A percentile compares a stretch with the other conserved stretches of the same genome.
These are phyloP conservation scores for Trichoderma sp. DNA, from an alignment of 2,329 filamentous ascomycete species.

Conservation along the genomic window DNA sequence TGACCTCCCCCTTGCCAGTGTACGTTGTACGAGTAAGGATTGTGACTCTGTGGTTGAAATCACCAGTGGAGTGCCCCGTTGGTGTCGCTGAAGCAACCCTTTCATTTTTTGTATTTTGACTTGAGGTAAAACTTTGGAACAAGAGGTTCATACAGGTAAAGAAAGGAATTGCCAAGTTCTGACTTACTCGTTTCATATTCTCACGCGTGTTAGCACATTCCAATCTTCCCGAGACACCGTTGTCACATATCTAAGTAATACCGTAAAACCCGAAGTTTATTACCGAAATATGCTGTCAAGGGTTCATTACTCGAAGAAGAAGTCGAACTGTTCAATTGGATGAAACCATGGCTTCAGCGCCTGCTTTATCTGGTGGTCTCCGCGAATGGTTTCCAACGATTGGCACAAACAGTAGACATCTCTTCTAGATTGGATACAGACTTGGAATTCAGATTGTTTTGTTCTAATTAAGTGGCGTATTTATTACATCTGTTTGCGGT, in stretches of 20 bases:
- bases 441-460: background rate
- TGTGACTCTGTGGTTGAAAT: background rate
- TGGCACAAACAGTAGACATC: no score
- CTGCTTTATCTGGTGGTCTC: background rate
- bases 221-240: background rate
- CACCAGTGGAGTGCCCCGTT: background rate
- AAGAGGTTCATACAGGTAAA: background rate
- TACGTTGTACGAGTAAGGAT: no score
- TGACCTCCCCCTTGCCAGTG: no score
- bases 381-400: background rate
- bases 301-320: background rate
- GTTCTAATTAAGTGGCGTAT: background rate
- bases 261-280: background rate
- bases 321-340: background rate
- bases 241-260: background rate
- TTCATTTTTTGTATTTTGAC: background rate
- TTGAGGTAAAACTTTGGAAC: no score
- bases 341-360: background rate
- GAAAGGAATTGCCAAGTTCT: background rate
- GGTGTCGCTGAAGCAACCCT: background rate
- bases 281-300: background rate
- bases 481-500: background rate
- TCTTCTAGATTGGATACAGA: background rate
- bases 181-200: background rate
- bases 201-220: background rate